Base-by-base conservation (phyloP, 2,329 filamentous ascomycete species). In the Albophoma yamanashiensis region DNA sequence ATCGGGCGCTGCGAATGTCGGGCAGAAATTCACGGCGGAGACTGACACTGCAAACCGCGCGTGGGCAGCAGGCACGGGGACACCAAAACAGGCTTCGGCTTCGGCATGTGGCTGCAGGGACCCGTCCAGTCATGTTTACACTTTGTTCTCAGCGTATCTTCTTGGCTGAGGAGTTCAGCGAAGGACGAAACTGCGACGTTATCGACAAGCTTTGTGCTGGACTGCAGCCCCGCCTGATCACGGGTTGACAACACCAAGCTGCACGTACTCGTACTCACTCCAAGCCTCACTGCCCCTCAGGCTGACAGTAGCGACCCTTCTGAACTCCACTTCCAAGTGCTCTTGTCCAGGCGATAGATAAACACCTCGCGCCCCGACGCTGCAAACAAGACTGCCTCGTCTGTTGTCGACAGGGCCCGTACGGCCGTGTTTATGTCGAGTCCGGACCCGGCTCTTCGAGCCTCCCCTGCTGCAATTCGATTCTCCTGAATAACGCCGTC, bases 361-460 rank as follows among this genome's bases (percentile, higher is more conserved):
- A 60, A 59, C 22, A 67, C 50, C n/a, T 64, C 58, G 25, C 60
- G 59, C 12, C 61, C 61, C 15, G 61, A 59, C 2, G 64, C 62
- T 25, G 60, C 64, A 63, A 65, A 67, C 39, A 67, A 31, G 2
- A 64, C 56, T 9, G 55, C 63, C 15, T 67, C 62, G 9, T 58
- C 56, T 27, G 64, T 65, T 2, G 62, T 57, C 27, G 63, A 60
- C 40, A 65, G 40, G 2, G 60, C 63, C 31, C 52, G 58, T 17
- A 65, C 59, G 4, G 40, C 25, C 47, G 50, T 58, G 27, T 43
- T 53, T 3, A 60, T 60, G 12, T 59, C 38, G 22, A 68, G 60
- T 6, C 60, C 62, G 0, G 34, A 12, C 4, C 65, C 62, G 11
- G 50, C 3, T 15, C 50, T 39, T 9, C 63, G 47, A 11, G 61